Conservation (phyloP, 768 basidiomycete species). For the Pilatotrama ljubarskyi region DNA sequence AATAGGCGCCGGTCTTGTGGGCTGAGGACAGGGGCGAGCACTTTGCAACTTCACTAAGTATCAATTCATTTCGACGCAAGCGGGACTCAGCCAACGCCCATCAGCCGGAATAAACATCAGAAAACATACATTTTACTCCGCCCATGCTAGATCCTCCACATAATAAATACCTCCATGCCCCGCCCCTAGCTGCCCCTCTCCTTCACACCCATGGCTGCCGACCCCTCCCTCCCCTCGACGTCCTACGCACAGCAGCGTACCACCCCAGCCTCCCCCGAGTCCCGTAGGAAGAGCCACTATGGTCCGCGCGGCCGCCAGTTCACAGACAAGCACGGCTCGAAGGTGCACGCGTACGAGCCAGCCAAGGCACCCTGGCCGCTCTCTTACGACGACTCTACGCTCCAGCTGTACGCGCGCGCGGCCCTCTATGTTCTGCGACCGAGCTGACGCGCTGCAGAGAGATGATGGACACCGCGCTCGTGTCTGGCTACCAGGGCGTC, state of each 20-base stretch:
- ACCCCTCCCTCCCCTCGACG: constrained; percentile 17
- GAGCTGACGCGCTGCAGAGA: not conserved
- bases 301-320: constrained; percentile 54
- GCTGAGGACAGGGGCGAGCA: not conserved
- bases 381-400: constrained; percentile 63
- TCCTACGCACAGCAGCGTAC: not conserved
- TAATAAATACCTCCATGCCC: not conserved
- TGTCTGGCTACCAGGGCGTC: constrained; percentile 46
- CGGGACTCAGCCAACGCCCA: not conserved
- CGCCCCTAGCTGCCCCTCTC: constrained; percentile 15
- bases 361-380: constrained; percentile 81
- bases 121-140: not conserved
- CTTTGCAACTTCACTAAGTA: too few relatives aligned
- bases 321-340: constrained; percentile 56
- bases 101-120: not conserved
- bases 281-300: constrained; percentile 10
- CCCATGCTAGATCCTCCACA: not conserved
- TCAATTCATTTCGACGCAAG: too few relatives aligned
- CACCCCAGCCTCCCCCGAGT: not conserved
- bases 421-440: not conserved
- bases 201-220: constrained; percentile 5
- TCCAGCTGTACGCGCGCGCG: constrained; percentile 58
- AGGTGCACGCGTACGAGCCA: constrained; percentile 63
- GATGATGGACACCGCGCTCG: constrained; percentile 19
- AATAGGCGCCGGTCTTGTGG: not conserved